Evolutionary conservation across 129 eudicot genomes (phyloP), one percentile per base, ranked within the genome.

Genomic region (Cynara cardunculus): DNA sequence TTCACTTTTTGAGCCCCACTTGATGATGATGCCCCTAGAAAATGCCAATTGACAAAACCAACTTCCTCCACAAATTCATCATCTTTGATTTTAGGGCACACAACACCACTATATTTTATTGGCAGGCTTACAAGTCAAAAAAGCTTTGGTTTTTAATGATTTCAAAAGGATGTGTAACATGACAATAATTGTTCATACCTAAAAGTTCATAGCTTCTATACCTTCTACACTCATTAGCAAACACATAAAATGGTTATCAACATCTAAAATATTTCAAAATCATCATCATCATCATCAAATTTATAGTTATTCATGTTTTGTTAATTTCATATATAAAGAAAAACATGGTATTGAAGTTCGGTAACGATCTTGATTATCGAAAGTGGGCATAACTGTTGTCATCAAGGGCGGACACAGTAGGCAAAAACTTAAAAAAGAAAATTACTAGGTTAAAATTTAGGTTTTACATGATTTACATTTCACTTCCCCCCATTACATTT

Each of bases 1-100:
- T 83, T 78, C 46, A 74, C 82, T 77, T 83, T 77, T 71, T 71
- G 66, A 62, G 71, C 49, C 78, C 82, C 86, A 83, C 82, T 77
- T 83, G 74, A 83, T 83, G 86, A 83, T 83, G 78, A 77, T 53
- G 62, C 62, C 35, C 64, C 67, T 37, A 27, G 82, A 71, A 83
- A 83, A 83, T 77, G 86, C 82, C 86, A 77, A 83, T 37, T 77
- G 72, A 21, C 73, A 83, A 78, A 77, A 77, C 82, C 86, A 71
- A 71, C 82, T 77, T 83, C 86, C 82, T 77, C 78, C 73, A 71
- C 69, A 77, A 77, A 71, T 83, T 71, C 74, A 59, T 77, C 64
- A 77, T 49, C 75, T 68, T 69, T 68, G 27, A 53, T 39, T 61
- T 83, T 77, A 71, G 78, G 82, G 78, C 66, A 73, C 73, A 27